phyloP scores from a whole-genome alignment of 805 yeast species.

The Suhomyces xylopsoci region DNA sequence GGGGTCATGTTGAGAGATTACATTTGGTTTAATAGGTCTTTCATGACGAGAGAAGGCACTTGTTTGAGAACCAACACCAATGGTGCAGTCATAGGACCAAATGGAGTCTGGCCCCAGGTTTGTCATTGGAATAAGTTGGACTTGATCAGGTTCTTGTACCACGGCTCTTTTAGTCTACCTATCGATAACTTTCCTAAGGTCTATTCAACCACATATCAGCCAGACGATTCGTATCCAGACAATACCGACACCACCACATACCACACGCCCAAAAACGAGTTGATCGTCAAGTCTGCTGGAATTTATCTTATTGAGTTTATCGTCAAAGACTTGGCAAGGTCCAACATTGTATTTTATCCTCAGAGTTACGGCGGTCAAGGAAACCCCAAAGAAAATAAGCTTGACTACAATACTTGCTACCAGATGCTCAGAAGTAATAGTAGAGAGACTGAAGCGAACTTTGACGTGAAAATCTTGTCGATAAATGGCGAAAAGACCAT shows the following conservation, averaged over 20 bases:
- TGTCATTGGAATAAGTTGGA: constrained; percentile 90
- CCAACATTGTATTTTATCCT: constrained; percentile 62
- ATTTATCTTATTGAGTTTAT: constrained; percentile 72
- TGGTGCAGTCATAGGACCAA: constrained; percentile 44
- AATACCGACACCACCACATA: constrained; percentile 22
- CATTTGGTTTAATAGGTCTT: constrained; percentile 74
- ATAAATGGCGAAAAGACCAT: constrained; percentile 63
- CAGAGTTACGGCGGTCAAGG: constrained; percentile 56
- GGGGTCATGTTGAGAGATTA: constrained; percentile 94
- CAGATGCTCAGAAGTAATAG: constrained; percentile 25
- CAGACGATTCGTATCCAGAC: constrained; percentile 13
- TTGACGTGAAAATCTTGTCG: constrained; percentile 53
- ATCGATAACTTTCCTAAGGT: constrained; percentile 47
- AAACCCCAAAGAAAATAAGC: constrained; percentile 47
- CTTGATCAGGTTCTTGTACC: constrained; percentile 70
- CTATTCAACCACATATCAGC: constrained; percentile 29
- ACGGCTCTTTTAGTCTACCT: constrained; percentile 75
- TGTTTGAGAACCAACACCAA: constrained; percentile 50
- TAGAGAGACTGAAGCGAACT: constrained; percentile 24
- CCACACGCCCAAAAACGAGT: constrained; percentile 19
- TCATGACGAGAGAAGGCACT: constrained; percentile 64
- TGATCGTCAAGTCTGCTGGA: constrained; percentile 46
- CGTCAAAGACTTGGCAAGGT: constrained; percentile 53
- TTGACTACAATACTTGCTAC: constrained; percentile 46
- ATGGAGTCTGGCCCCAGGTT: constrained; percentile 50